phyloP scores from a whole-genome alignment of 2,329 filamentous ascomycete genomes.

The Coleophoma eucalyptorum region DNA sequence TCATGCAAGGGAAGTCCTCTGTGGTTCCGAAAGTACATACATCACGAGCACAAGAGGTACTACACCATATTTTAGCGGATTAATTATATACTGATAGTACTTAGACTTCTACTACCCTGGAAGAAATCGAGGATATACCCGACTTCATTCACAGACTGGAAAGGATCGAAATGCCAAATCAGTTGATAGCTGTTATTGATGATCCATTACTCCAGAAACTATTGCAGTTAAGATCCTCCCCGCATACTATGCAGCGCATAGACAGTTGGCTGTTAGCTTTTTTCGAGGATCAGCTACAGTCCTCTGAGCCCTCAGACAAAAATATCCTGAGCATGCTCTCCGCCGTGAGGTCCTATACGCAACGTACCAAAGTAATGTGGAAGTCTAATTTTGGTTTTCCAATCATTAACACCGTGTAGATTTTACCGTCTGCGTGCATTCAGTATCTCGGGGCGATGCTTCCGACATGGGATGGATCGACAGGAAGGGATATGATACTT shows the following conservation, averaged over 20 bases:
- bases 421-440: constrained; percentile 33
- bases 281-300: constrained; percentile 48
- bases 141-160: constrained; percentile 71
- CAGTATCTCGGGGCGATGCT: constrained; percentile 50
- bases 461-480: constrained; percentile 56
- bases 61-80: constrained; percentile 9
- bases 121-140: constrained; percentile 71
- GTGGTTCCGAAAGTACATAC: constrained; percentile 70
- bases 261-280: constrained; percentile 56
- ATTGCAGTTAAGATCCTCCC: constrained; percentile 58
- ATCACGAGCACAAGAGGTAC: constrained; percentile 64
- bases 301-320: constrained; percentile 45
- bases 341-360: constrained; percentile 51
- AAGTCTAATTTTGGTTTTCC: background rate
- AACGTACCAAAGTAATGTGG: constrained; percentile 47
- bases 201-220: constrained; percentile 79
- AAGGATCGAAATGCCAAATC: constrained; percentile 76
- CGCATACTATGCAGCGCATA: constrained; percentile 46
- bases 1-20: constrained; percentile 33
- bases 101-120: constrained; percentile 61
- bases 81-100: constrained; percentile 27
- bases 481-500: constrained; percentile 49
- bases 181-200: constrained; percentile 71
- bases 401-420: constrained; percentile 20
- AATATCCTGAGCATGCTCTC: constrained; percentile 50